Evolutionary conservation across 768 basidiomycete species (phyloP), one percentile per base, ranked within the genome.

Genomic region (Imleria badia): DNA sequence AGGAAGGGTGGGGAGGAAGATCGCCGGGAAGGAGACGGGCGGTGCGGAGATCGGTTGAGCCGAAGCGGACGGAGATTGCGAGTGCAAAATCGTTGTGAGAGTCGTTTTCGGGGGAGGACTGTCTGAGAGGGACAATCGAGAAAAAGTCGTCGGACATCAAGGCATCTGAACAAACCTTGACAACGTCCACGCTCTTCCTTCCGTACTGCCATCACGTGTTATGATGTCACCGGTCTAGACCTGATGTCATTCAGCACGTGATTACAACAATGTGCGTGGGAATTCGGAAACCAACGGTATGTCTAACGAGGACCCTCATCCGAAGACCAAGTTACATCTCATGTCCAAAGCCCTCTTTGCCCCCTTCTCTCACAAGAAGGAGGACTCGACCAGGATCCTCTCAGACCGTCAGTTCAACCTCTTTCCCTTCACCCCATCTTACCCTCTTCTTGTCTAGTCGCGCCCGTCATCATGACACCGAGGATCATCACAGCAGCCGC

Each of bases 401-500:
- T 80, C 89, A 50, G 89, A 89, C 69, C 77, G 91, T 93, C 73
- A 65, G 87, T 66, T 3, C 29, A 34, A 26, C 26, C 33, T 30
- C 3, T 8, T 38, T 35, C 14, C 15, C n/a, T 42, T 48, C 43
- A 9, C n/a, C n/a, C 10, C n/a, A 10, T 19, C 19, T 19, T 8
- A 2, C 9, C 20, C 39, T 2, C n/a, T 39, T 19, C n/a, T 10
- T 36, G 86, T 45, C 1, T 46, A 70, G 92, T 94, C 68, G 91
- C 91, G 14, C 91, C 91, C 13, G 85, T 86, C 56, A 90, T 94
- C 62, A 91, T 94, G 90, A 93, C 91, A 3, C 91, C 92, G 22
- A 79, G 85, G 52, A 86, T 93, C 83, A 82, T 92, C 56, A 82
- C 80, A 55, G 81, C 83, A 20, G 80, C 87, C 8, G 78, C 87